Evolutionary conservation across 257 asterid genomes (phyloP).

Genomic region (Lithospermum erythrorhizon): DNA sequence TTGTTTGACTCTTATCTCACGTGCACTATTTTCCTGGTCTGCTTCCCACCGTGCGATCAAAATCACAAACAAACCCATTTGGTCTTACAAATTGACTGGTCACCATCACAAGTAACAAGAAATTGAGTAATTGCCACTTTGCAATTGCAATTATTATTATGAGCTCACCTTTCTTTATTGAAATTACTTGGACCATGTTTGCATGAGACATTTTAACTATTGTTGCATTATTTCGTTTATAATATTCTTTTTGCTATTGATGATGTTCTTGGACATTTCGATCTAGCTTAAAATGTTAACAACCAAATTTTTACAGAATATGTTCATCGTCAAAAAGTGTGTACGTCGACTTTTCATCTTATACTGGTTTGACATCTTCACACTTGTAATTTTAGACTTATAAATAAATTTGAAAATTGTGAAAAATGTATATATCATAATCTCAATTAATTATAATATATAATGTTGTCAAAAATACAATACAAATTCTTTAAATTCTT

Average conservation of each 20-base stretch:
- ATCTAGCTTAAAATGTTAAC: background rate
- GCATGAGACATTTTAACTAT: background rate
- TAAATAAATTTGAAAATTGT: too few species aligned
- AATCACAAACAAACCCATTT: background rate
- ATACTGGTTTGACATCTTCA: too few species aligned
- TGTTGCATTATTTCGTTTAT: background rate
- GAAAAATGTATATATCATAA: too few species aligned
- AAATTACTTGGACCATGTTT: background rate
- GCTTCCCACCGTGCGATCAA: background rate
- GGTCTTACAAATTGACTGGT: background rate
- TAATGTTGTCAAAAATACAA: too few species aligned
- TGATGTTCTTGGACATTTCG: background rate
- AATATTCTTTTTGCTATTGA: background rate
- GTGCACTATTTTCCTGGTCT: background rate
- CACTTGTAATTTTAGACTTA: too few species aligned
- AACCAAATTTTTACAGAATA: background rate
- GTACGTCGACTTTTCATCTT: too few species aligned
- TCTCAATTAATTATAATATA: too few species aligned
- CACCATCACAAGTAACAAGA: background rate
- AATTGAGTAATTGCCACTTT: background rate
- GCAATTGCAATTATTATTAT: background rate
- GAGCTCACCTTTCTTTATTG: background rate
- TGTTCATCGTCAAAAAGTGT: too few species aligned
- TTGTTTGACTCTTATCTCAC: background rate
- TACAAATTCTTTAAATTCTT: too few species aligned